Percentiles rank a stretch among this genome's conserved stretches.
phyloP scores from a whole-genome alignment of 2,329 filamentous ascomycete genomes.

The Colletotrichum chlorophyti region DNA sequence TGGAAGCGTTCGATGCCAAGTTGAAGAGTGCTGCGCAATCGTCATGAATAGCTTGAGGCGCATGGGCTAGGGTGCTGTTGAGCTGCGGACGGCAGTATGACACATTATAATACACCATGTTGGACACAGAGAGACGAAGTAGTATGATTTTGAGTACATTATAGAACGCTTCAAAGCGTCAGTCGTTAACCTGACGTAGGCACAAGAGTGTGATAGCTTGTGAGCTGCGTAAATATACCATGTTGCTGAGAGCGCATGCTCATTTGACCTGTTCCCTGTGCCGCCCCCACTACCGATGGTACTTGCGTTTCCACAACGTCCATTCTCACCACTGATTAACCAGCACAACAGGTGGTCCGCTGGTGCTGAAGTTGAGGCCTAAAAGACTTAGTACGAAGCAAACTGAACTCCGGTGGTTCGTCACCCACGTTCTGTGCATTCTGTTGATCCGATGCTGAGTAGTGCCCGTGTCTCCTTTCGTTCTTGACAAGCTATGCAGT shows the following conservation, averaged over 20 bases:
- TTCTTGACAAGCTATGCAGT: background rate
- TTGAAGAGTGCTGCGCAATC: slow-evolving; percentile 12
- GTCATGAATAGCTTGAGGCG: no score
- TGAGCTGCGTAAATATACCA: slow-evolving; percentile 10
- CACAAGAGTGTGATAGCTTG: no score
- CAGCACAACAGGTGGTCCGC: background rate
- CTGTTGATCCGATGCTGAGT: background rate
- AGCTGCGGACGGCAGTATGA: no score
- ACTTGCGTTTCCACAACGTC: background rate
- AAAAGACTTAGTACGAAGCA: slow-evolving; percentile 26
- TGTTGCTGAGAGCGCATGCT: no score
- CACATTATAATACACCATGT: background rate
- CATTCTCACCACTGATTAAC: background rate
- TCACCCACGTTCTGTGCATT: slow-evolving; percentile 27
- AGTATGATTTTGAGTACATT: background rate
- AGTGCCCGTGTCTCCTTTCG: background rate
- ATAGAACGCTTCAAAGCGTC: background rate
- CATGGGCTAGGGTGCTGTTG: no score
- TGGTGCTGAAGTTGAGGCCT: slow-evolving; percentile 2
- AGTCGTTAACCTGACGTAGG: background rate
- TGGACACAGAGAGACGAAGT: background rate
- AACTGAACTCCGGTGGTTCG: slow-evolving; percentile 11
- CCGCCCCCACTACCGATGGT: background rate
- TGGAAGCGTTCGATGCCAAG: slow-evolving; percentile 55
- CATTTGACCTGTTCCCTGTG: no score